Percentiles rank a stretch among this genome's conserved stretches.
These are phyloP conservation scores for Hordeum marinum DNA, from an alignment of 176 grass and related monocot genomes.

Conservation along the genomic window DNA sequence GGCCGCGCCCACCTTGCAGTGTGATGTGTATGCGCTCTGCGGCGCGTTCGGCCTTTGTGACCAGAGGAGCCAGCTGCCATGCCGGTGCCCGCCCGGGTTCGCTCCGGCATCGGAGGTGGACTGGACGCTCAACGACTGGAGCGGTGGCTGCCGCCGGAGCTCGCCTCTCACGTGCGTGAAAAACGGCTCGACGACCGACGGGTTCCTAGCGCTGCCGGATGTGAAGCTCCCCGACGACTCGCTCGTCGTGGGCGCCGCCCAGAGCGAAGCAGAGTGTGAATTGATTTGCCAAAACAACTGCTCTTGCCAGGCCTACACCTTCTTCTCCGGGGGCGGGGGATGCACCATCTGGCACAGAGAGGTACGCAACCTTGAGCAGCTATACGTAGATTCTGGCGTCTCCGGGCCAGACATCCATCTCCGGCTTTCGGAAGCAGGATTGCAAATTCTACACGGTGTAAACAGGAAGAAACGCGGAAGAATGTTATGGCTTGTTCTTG, in stretches of 20 bases:
- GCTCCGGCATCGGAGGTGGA: not conserved
- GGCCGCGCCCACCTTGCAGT: conserved; percentile 18
- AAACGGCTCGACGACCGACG: not conserved
- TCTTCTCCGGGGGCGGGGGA: not conserved
- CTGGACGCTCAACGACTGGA: conserved; percentile 26
- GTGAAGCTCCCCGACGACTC: not conserved
- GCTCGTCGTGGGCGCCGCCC: not conserved
- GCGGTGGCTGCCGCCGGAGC: not conserved
- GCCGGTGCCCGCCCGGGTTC: conserved; percentile 27
- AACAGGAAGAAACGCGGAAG: not conserved
- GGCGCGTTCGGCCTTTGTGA: conserved; percentile 12
- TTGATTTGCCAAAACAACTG: not conserved
- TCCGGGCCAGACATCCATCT: not conserved
- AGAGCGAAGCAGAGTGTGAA: conserved; percentile 7
- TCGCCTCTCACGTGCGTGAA: not conserved
- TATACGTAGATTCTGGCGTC: not conserved
- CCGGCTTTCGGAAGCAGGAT: not conserved
- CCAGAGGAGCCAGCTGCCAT: conserved; percentile 15
- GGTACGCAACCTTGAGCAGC: conserved; percentile 10
- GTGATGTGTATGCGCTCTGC: conserved; percentile 25
- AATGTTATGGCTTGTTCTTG: not conserved
- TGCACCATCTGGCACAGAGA: conserved; percentile 14
- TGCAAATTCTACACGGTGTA: not conserved
- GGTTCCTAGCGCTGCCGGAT: not conserved
- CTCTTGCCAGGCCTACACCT: conserved; percentile 25